Conservation (phyloP, 2,329 filamentous ascomycete species). For the Cordyceps javanica region DNA sequence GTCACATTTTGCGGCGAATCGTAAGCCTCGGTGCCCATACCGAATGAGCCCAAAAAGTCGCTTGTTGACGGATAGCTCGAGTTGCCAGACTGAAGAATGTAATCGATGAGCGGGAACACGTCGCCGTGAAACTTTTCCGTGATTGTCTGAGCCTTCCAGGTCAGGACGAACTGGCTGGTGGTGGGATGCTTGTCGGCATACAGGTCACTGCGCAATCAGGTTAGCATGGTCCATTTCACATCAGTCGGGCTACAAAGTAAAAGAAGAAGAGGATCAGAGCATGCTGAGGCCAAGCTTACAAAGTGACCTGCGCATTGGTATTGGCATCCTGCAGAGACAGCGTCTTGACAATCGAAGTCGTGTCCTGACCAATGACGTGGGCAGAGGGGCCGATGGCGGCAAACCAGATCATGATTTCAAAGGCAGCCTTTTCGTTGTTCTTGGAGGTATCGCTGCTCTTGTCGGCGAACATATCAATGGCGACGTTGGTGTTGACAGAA, state of each 20-base stretch:
- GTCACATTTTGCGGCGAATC: constrained; percentile 38
- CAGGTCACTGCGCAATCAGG: constrained; percentile 28
- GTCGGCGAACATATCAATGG: constrained; percentile 54
- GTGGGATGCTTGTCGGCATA: constrained; percentile 34
- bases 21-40: constrained; percentile 46
- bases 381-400: constrained; percentile 39
- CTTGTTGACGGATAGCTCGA: constrained; percentile 29
- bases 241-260: too few species aligned
- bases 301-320: constrained; percentile 23
- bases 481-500: constrained; percentile 48
- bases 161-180: constrained; percentile 38
- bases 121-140: constrained; percentile 40
- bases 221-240: constrained; percentile 11
- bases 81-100: constrained; percentile 29
- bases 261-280: too few species aligned
- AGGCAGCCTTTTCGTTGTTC: constrained; percentile 35
- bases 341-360: constrained; percentile 25
- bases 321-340: constrained; percentile 29
- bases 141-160: constrained; percentile 37
- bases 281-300: constrained; percentile 27
- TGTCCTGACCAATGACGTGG: constrained; percentile 39
- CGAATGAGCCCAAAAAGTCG: constrained; percentile 46
- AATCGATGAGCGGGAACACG: constrained; percentile 37
- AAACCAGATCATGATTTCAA: constrained; percentile 55
- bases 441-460: constrained; percentile 32